Percentiles rank a stretch among this genome's conserved stretches.
These are phyloP conservation scores for Tulasnella sp. DNA, from an alignment of 768 basidiomycete genomes.

Conservation along the genomic window DNA sequence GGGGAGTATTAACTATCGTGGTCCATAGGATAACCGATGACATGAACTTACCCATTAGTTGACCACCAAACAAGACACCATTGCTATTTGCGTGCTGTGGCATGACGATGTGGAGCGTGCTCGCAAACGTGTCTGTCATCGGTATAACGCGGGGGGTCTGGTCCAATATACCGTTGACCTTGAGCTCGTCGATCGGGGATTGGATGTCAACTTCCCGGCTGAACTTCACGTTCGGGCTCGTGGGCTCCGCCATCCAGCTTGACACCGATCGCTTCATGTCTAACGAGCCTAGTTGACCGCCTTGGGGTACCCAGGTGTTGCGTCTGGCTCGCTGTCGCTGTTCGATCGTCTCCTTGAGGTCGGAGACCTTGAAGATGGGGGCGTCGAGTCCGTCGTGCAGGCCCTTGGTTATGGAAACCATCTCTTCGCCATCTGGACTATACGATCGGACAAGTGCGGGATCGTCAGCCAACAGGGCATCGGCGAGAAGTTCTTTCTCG, in stretches of 20 bases:
- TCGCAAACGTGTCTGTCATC: slow-evolving; percentile 3
- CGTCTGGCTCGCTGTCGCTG: background rate
- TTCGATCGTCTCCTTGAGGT: background rate
- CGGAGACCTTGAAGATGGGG: background rate
- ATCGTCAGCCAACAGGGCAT: slow-evolving; percentile 3
- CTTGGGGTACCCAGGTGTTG: slow-evolving; percentile 2
- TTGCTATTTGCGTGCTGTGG: slow-evolving; percentile 14
- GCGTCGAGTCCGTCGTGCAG: slow-evolving; percentile 1
- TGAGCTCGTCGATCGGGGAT: background rate
- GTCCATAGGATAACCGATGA: too few relatives aligned
- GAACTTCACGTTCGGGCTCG: background rate
- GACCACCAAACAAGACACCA: slow-evolving; percentile 15
- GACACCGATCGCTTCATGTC: background rate
- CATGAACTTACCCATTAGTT: slow-evolving; percentile 12
- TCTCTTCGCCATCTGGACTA: background rate
- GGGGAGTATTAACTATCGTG: background rate
- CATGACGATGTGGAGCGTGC: slow-evolving; percentile 14
- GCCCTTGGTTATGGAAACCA: background rate
- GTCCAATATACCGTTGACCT: background rate
- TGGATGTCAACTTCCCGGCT: background rate
- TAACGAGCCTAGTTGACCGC: background rate
- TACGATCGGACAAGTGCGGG: slow-evolving; percentile 4
- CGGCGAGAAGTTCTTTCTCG: slow-evolving; percentile 11
- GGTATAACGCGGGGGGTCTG: background rate
- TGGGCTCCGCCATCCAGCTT: slow-evolving; percentile 4